Evolutionary conservation across 2,329 filamentous ascomycete species (phyloP).

Genomic region (Colletotrichum sp.): DNA sequence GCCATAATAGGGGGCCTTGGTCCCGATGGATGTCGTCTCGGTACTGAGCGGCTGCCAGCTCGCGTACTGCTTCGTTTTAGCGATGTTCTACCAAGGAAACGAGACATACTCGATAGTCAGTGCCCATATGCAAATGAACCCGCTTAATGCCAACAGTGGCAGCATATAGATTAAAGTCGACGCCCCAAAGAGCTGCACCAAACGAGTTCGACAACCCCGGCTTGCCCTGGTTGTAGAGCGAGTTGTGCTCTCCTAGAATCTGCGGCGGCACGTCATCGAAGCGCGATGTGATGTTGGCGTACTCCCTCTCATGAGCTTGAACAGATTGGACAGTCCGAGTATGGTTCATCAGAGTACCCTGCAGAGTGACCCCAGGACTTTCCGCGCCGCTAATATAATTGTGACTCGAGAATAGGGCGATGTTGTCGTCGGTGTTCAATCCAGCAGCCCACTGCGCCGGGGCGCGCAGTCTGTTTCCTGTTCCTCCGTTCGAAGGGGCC

Average conservation of each 20-base stretch:
- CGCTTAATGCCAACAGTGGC: slow-evolving; percentile 60
- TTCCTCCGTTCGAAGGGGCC: slow-evolving; percentile 63
- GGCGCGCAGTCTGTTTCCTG: slow-evolving; percentile 54
- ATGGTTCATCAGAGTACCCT: slow-evolving; percentile 69
- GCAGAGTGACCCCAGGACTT: slow-evolving; percentile 65
- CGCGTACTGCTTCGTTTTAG: slow-evolving; percentile 57
- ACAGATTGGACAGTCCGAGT: slow-evolving; percentile 55
- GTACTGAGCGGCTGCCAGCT: slow-evolving; percentile 65
- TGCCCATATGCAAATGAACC: slow-evolving; percentile 69
- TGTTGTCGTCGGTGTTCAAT: slow-evolving; percentile 50
- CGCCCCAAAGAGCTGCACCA: slow-evolving; percentile 67
- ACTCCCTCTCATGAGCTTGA: slow-evolving; percentile 50
- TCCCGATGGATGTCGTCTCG: slow-evolving; percentile 52
- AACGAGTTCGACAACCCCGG: slow-evolving; percentile 69
- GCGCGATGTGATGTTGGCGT: slow-evolving; percentile 42
- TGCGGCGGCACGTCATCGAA: slow-evolving; percentile 55
- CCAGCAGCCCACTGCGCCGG: slow-evolving; percentile 58
- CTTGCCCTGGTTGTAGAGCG: slow-evolving; percentile 65
- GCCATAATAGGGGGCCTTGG: slow-evolving; percentile 69
- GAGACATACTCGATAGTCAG: slow-evolving; percentile 55
- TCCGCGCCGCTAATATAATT: slow-evolving; percentile 69
- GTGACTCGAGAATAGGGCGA: slow-evolving; percentile 61
- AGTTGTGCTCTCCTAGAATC: slow-evolving; percentile 67
- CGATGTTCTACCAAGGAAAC: too few relatives aligned
- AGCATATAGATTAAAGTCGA: slow-evolving; percentile 66